Evolutionary conservation across 2,329 filamentous ascomycete species (phyloP).

Genomic region (Aspergillus aculeatus): DNA sequence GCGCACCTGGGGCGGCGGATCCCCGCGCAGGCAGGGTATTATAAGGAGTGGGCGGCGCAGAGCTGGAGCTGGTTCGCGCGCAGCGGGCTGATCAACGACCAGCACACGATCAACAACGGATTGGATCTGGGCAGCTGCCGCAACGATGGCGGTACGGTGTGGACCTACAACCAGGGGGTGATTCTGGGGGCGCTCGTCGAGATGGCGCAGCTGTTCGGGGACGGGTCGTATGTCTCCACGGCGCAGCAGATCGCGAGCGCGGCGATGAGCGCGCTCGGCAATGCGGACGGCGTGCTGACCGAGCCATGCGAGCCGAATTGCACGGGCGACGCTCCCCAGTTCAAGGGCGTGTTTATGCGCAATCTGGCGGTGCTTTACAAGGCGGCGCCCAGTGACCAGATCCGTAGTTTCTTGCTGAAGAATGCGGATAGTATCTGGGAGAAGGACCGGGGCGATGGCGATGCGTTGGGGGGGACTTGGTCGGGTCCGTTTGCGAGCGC

Average conservation of each 20-base stretch:
- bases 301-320: constrained; percentile 4
- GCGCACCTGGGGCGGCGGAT: not conserved
- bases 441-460: not conserved
- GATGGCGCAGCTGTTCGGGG: constrained; percentile 6
- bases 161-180: constrained; percentile 6
- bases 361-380: not conserved
- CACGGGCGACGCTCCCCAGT: constrained; percentile 1
- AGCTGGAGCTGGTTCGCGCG: not conserved
- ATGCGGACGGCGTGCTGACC: constrained; percentile 43
- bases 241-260: constrained; percentile 54
- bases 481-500: constrained; percentile 1
- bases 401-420: not conserved
- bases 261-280: constrained; percentile 49
- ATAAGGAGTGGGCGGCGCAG: not conserved
- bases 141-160: not conserved
- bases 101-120: constrained; percentile 1
- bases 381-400: not conserved
- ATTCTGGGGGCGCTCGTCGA: constrained; percentile 2
- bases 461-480: not conserved
- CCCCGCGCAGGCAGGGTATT: not conserved
- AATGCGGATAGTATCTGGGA: constrained; percentile 10
- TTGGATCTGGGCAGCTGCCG: not conserved
- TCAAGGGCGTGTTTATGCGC: constrained; percentile 3
- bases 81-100: not conserved
- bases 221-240: constrained; percentile 43